phyloP scores from a whole-genome alignment of 2,329 filamentous ascomycete genomes.

The Ceratocystis huliohia region DNA sequence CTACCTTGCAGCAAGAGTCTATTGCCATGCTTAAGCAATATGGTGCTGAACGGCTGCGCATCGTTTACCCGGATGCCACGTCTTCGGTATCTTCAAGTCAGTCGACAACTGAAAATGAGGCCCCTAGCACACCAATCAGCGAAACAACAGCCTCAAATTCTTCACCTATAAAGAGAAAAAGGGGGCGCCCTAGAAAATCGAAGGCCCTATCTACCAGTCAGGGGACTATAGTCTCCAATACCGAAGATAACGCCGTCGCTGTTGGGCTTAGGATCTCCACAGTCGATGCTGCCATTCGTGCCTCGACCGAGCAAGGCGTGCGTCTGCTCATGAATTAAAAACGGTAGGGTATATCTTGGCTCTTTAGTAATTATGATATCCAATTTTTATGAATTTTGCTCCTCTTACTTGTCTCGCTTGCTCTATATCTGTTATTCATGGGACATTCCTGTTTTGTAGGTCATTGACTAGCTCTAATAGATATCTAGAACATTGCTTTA shows the following conservation, averaged over 20 bases:
- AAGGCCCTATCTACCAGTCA: conserved; percentile 14
- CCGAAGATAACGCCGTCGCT: background rate
- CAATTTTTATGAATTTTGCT: background rate
- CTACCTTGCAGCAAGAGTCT: conserved; percentile 42
- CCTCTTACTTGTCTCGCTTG: background rate
- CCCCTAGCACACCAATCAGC: conserved; percentile 20
- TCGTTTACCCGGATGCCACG: conserved; percentile 37
- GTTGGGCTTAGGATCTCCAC: background rate
- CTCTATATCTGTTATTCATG: background rate
- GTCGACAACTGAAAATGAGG: conserved; percentile 24
- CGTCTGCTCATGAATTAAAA: background rate
- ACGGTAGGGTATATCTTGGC: background rate
- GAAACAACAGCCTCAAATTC: conserved; percentile 20
- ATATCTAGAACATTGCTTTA: background rate
- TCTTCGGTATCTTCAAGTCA: conserved; percentile 23
- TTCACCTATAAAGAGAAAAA: conserved; percentile 20
- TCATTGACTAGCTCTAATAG: background rate
- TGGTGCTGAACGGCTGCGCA: conserved; percentile 44
- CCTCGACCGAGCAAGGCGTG: background rate
- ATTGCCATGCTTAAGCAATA: conserved; percentile 44
- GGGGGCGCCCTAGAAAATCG: conserved; percentile 16
- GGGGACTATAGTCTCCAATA: background rate
- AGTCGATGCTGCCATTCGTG: background rate
- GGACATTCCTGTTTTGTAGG: background rate
- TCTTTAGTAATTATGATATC: background rate